These are phyloP conservation scores for Pythium periplocum DNA, from an alignment of 352 stramenopile species.

Conservation along the genomic window DNA sequence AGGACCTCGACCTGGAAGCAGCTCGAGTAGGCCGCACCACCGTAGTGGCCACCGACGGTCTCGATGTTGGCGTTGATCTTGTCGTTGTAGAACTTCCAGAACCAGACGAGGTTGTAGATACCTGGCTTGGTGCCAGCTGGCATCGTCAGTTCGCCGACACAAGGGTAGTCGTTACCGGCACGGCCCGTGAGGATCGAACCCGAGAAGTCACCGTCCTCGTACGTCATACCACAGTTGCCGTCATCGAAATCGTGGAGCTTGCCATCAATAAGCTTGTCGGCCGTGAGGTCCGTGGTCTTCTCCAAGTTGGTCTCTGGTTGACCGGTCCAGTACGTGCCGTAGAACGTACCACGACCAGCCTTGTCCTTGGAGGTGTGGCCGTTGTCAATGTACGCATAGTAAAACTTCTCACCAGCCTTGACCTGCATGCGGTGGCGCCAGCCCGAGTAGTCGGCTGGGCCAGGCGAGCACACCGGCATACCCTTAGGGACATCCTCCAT, in stretches of 20 bases:
- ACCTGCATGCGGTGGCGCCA: slow-evolving; percentile 40
- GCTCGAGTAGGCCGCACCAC: slow-evolving; percentile 52
- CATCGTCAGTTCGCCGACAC: slow-evolving; percentile 41
- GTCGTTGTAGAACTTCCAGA: slow-evolving; percentile 64
- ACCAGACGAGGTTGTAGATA: slow-evolving; percentile 66
- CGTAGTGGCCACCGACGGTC: slow-evolving; percentile 37
- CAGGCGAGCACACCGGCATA: slow-evolving; percentile 27
- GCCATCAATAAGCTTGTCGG: slow-evolving; percentile 54
- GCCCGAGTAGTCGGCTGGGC: slow-evolving; percentile 25
- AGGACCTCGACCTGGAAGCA: slow-evolving; percentile 61
- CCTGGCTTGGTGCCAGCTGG: slow-evolving; percentile 36
- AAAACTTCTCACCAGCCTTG: slow-evolving; percentile 37
- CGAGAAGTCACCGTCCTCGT: slow-evolving; percentile 29
- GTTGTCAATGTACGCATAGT: slow-evolving; percentile 61
- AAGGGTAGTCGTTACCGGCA: slow-evolving; percentile 47
- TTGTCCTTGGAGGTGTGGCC: slow-evolving; percentile 64
- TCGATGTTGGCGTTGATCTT: slow-evolving; percentile 37
- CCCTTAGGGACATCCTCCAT: slow-evolving; percentile 33
- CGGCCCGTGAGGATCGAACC: slow-evolving; percentile 32
- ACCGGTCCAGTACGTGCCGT: slow-evolving; percentile 62
- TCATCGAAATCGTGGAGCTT: slow-evolving; percentile 66
- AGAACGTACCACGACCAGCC: slow-evolving; percentile 39
- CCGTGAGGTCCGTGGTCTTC: slow-evolving; percentile 42
- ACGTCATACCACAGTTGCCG: slow-evolving; percentile 51
- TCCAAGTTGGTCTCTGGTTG: slow-evolving; percentile 27